Evolutionary conservation across 192 early-diverging fungal genomes (phyloP), one percentile per base, ranked within the genome.

Genomic region (Umbelopsis ramanniana): DNA sequence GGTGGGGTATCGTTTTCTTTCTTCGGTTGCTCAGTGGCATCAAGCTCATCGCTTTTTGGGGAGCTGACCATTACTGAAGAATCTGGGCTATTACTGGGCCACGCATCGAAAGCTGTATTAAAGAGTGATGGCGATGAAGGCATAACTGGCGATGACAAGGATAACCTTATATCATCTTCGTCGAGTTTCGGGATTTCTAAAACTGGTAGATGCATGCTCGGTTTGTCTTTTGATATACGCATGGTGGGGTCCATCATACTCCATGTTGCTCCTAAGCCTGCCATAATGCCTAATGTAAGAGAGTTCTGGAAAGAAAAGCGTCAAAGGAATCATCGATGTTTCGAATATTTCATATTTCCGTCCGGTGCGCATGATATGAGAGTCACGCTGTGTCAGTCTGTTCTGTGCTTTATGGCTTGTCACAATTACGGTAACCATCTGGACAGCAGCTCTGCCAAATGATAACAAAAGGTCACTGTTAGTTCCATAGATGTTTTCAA

Each of bases 231-330:
- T n/a, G 57, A 19, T 63, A 29, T 1, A 17, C 48, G 15, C 48
- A 50, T 50, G 15, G 48, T 63, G 4, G 57, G 57, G n/a, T 63
- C 57, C 26, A 63, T 35, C 57, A 63, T 63, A 63, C 57, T 63
- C 57, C 57, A 63, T 19, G 57, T 10, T 19, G 17, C 29, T 63
- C 57, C 57, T n/a, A 63, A 6, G 0, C 29, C 57, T 7, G 57
- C 26, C 57, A 63, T 63, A 33, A 1, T 37, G 24, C 5, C 29
- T 10, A 37, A 11, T 19, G 23, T 0, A 43, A 43, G 40, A 19
- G 12, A 3, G 3, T 29, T 37, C 7, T 11, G 3, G 15, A 37
- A 24, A 19, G 33, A 63, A 11, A 3, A 19, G 40, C 40, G 11
- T 43, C 11, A 7, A 43, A 43, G 40, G 8, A 43, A 43, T 43